Evolutionary conservation across 75 land plant species (phyloP), one percentile per base, ranked within the genome.

Genomic region (Larix kaempferi): DNA sequence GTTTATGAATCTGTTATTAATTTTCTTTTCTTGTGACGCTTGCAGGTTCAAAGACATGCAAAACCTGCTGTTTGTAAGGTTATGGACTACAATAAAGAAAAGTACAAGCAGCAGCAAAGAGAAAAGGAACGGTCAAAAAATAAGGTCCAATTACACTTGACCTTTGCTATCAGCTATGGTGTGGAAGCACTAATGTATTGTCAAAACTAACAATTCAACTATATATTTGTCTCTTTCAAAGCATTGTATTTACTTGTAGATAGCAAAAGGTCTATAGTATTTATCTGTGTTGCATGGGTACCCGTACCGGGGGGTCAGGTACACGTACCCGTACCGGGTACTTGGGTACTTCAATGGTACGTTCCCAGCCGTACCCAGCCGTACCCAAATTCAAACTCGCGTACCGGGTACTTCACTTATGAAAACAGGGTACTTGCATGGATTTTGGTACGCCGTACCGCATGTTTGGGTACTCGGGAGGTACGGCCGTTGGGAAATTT

Each of bases 31-130:
- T 37, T 35, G 33, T 74, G 13, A 4, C 41, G 26, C 25, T 22
- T 44, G 66, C 85, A 91, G 94, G 94, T 91, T 78, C 75, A 88
- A 64, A 57, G 76, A 22, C 41, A 58, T 26, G 86, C 84, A 64
- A 57, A 90, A 23, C 94, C 92, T 25, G 84, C 88, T 80, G 94
- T 92, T 29, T 92, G 94, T 72, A 90, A 88, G 82, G 49, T 92
- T 75, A 84, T 92, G 88, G 88, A 92, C 76, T 90, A 55, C 71
- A 79, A 88, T 73, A 83, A 71, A 71, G 94, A 88, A 77, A 88
- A 63, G 76, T 92, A 81, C 59, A 73, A 80, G 26, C 73, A 86
- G 57, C 71, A 88, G 65, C 11, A 82, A 55, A 80, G 65, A 62
- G 80, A 80, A 64, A 92, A 88, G 78, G 88, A 90, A 14, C 86